Conservation (phyloP, 2,329 filamentous ascomycete genomes). For the Colletotrichum lini region DNA sequence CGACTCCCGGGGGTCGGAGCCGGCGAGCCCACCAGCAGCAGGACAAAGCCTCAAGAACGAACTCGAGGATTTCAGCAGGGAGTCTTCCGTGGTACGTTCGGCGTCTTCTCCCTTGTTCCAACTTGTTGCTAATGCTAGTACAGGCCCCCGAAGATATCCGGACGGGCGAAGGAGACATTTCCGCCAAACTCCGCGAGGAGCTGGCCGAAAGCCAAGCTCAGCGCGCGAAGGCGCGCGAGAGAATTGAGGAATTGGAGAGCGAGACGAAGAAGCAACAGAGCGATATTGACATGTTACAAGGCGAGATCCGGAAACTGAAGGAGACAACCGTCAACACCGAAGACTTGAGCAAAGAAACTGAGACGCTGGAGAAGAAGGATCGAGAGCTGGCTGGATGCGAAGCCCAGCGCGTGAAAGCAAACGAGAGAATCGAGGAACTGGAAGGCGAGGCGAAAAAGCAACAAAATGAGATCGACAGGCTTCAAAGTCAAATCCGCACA, state of each 20-base stretch:
- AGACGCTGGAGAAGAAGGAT: not conserved
- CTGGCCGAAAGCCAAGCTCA: not conserved
- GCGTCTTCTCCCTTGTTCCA: not conserved
- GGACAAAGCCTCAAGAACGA: constrained; percentile 6
- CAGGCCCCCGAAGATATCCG: constrained; percentile 3
- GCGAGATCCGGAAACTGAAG: not conserved
- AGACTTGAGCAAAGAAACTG: not conserved
- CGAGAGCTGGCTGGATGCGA: not conserved
- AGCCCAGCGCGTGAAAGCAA: not conserved
- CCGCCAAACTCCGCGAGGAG: not conserved
- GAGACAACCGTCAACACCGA: not conserved
- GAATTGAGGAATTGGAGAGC: not conserved
- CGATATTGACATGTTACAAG: not conserved
- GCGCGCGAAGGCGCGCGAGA: not conserved
- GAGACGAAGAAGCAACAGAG: not conserved
- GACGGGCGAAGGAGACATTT: not conserved
- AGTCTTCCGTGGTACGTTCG: not conserved
- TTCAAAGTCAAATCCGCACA: not conserved
- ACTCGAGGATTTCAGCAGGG: not conserved
- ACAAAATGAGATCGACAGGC: not conserved
- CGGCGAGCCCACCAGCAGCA: not conserved
- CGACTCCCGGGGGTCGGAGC: not conserved
- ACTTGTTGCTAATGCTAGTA: not conserved
- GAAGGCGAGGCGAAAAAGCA: not conserved
- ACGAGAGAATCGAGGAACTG: not conserved